Base-by-base conservation (phyloP, 2,329 filamentous ascomycete genomes). In the Botrytis byssoidea region DNA sequence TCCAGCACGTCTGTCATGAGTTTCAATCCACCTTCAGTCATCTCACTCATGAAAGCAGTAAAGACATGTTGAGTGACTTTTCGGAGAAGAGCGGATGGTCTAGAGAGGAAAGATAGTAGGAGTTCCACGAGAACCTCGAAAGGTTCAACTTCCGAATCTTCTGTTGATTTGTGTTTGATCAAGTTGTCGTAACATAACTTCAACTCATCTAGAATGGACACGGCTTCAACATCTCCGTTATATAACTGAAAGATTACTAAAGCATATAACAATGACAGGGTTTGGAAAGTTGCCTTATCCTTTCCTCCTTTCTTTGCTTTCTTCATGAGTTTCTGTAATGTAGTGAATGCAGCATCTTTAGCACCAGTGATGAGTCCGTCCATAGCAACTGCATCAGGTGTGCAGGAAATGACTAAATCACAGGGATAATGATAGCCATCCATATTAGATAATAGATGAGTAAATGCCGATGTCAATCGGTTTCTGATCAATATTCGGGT, bases 1-100 rank as follows among this genome's bases (percentile, higher is more conserved):
- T 89, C 86, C 22, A 99, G 85, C 4, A 97, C 91, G 76, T 93
- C 89, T 0, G 85, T 86, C 55, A 89, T 83, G 29, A 89, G 84
- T 74, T 92, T 88, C 72, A 98, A 83, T 0, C 93, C 93, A 73
- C 92, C 89, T 8, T 87, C 85, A 0, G 92, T 94, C 74, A 98
- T 88, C 72, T 93, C 89, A 22, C 88, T 84, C 4, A 93, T 92
- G 81, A 97, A 97, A 1, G 91, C 90, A 37, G 91, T 88, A 81
- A 98, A 98, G 0, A 97, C 94, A 79, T 96, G 92, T 80, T 95
- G 91, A 9, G 94, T 93, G 71, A 97, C 91, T 78, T 95, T 93
- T 44, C 94, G 90, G 85, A 97, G 93, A 70, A 98, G 85, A 16
- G 91, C 89, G 1, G 95, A 97, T 5, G 92, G 93, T 75, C 94